Evolutionary conservation across 371 early-diverging fungal species (phyloP).

Genomic region (Actinomortierella ambigua): DNA sequence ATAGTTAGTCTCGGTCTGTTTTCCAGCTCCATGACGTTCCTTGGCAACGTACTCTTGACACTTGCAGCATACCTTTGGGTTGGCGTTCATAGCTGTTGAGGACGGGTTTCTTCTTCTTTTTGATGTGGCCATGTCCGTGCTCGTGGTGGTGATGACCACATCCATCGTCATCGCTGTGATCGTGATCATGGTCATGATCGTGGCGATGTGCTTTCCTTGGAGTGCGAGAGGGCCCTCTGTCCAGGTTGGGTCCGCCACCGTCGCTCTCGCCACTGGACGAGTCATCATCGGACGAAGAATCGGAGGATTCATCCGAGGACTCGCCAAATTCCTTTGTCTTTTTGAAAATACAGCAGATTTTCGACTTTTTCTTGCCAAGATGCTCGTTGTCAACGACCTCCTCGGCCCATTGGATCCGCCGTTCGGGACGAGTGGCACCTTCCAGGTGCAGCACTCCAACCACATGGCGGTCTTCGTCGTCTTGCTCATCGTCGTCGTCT

Average conservation of each 20-base stretch:
- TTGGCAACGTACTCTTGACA: too few species aligned
- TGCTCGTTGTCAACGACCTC: constrained; percentile 89
- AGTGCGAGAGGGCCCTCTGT: constrained; percentile 3
- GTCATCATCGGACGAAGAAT: constrained; percentile 39
- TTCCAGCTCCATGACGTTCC: not conserved
- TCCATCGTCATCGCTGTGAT: constrained; percentile 22
- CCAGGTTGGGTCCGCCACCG: constrained; percentile 22
- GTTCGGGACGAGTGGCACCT: constrained; percentile 53
- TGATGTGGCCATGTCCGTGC: constrained; percentile 34
- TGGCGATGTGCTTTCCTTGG: constrained; percentile 13
- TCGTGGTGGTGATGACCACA: constrained; percentile 43
- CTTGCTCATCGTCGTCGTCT: constrained; percentile 27
- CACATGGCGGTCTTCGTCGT: not conserved
- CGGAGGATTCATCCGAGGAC: constrained; percentile 61
- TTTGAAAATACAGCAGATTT: constrained; percentile 90
- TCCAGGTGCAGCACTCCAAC: constrained; percentile 56
- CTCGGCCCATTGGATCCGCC: constrained; percentile 80
- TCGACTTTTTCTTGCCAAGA: constrained; percentile 81
- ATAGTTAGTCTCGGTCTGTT: not conserved
- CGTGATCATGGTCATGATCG: constrained; percentile 32
- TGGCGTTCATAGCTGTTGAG: constrained; percentile 77
- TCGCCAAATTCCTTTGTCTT: constrained; percentile 76
- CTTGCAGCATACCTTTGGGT: constrained; percentile 60
- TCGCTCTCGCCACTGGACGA: constrained; percentile 47
- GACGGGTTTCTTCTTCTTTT: constrained; percentile 54